A percentile compares a stretch with the other conserved stretches of the same genome.
Conservation (phyloP, 345 rosid species). For the Gynandropsis gynandra region DNA sequence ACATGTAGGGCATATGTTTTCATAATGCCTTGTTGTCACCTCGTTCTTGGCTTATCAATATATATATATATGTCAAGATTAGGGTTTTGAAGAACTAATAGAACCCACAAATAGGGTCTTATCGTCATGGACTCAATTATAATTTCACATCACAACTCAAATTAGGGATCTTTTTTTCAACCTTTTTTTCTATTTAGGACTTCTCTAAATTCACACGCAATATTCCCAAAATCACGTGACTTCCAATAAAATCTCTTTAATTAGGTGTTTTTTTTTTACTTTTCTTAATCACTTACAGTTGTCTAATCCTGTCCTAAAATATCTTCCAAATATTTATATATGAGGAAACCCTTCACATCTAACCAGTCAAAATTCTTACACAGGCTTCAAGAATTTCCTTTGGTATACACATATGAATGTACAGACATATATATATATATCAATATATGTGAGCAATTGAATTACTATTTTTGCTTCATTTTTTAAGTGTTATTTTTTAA, state of each 20-base stretch:
- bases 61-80: too few species aligned
- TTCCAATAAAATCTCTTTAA: conserved; percentile 4
- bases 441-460: not conserved
- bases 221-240: too few species aligned
- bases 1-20: too few species aligned
- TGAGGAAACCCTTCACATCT: conserved; percentile 16
- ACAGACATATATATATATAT: not conserved
- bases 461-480: not conserved
- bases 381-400: too few species aligned
- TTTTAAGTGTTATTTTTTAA: not conserved
- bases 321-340: conserved; percentile 21
- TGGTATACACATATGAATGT: too few species aligned
- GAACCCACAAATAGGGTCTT: not conserved
- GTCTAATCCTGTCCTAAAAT: conserved; percentile 19
- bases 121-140: too few species aligned
- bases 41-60: too few species aligned
- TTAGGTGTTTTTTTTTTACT: not conserved
- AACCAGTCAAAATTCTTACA: conserved; percentile 24
- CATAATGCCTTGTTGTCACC: too few species aligned
- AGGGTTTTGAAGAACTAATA: conserved; percentile 17
- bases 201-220: conserved; percentile 26
- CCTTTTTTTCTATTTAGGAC: too few species aligned
- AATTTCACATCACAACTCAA: conserved; percentile 22
- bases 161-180: conserved; percentile 24
- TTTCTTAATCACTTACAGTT: conserved; percentile 20